A percentile compares a stretch with the other conserved stretches of the same genome.
phyloP scores from a whole-genome alignment of 768 basidiomycete species.

The Mycena filopes region DNA sequence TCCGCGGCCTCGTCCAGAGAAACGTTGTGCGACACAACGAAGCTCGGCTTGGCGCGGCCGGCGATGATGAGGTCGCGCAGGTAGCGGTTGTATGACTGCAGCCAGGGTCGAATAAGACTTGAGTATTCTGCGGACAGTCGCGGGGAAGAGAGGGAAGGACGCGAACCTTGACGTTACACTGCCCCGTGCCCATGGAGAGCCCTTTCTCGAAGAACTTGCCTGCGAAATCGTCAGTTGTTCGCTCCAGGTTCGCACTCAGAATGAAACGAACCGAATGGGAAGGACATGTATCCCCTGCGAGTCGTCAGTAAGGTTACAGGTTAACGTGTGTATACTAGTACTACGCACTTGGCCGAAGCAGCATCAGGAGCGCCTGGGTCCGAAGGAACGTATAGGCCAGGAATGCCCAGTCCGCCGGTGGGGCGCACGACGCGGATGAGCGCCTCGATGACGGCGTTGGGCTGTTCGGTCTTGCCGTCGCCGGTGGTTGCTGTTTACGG shows the following conservation, averaged over 20 bases:
- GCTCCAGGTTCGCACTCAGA: no score
- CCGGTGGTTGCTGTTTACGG: constrained; percentile 51
- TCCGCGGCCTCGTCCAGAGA: constrained; percentile 57
- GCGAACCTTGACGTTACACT: constrained; percentile 61
- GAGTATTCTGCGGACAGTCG: not conserved
- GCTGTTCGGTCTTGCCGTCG: constrained; percentile 67
- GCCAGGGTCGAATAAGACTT: not conserved
- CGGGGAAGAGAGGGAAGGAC: not conserved
- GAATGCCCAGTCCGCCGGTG: constrained; percentile 68
- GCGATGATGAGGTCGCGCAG: constrained; percentile 65
- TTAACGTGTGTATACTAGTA: no score
- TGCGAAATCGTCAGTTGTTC: constrained; percentile 2
- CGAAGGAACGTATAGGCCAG: constrained; percentile 65
- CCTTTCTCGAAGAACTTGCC: constrained; percentile 66
- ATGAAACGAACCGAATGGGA: constrained; percentile 55
- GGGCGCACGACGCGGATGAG: constrained; percentile 63
- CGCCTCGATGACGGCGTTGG: constrained; percentile 62
- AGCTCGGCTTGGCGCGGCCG: constrained; percentile 63
- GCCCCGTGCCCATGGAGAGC: constrained; percentile 62
- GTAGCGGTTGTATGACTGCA: constrained; percentile 62
- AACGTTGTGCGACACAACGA: constrained; percentile 66
- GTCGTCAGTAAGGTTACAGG: not conserved
- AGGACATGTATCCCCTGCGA: constrained; percentile 58
- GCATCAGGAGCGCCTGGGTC: constrained; percentile 67
- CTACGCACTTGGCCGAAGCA: constrained; percentile 57